Percentiles rank a stretch among this genome's conserved stretches.
Conservation (phyloP, 768 basidiomycete genomes). For the Trametes coccinea region DNA sequence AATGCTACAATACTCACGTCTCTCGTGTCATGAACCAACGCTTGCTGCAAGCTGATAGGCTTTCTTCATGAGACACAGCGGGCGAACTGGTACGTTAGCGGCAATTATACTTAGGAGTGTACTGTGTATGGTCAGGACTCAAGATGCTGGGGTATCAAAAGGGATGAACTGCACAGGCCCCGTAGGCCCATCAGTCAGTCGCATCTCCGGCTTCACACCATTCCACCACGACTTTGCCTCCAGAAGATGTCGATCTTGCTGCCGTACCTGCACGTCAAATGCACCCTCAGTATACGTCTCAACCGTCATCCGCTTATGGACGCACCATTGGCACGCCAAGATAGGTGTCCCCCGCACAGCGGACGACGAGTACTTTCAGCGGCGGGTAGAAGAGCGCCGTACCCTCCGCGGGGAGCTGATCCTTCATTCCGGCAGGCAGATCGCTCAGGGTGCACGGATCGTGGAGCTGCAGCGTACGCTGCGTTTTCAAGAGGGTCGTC, state of each 20-base stretch:
- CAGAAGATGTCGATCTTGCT: slow-evolving; percentile 57
- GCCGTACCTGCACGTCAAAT: slow-evolving; percentile 44
- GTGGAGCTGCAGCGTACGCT: slow-evolving; percentile 34
- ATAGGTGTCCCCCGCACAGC: slow-evolving; percentile 53
- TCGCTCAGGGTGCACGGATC: slow-evolving; percentile 13
- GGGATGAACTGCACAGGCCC: slow-evolving; percentile 22
- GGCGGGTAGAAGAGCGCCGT: slow-evolving; percentile 44
- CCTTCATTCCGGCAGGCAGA: slow-evolving; percentile 1
- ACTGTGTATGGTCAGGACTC: background rate
- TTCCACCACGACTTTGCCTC: slow-evolving; percentile 78
- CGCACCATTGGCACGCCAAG: slow-evolving; percentile 47
- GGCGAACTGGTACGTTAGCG: background rate
- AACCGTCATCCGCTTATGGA: background rate
- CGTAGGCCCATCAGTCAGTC: slow-evolving; percentile 1
- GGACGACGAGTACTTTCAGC: slow-evolving; percentile 46
- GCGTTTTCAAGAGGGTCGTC: slow-evolving; percentile 27
- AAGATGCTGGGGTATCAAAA: background rate
- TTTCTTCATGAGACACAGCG: too few relatives aligned
- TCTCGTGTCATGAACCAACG: too few relatives aligned
- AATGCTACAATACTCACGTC: slow-evolving; percentile 1
- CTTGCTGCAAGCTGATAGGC: too few relatives aligned
- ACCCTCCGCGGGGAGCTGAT: slow-evolving; percentile 37
- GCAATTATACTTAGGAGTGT: background rate
- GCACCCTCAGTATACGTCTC: too few relatives aligned
- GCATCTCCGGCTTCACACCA: slow-evolving; percentile 45